These are phyloP conservation scores for Nakazawaea molendinolei DNA, from an alignment of 805 yeast genomes.

Conservation along the genomic window DNA sequence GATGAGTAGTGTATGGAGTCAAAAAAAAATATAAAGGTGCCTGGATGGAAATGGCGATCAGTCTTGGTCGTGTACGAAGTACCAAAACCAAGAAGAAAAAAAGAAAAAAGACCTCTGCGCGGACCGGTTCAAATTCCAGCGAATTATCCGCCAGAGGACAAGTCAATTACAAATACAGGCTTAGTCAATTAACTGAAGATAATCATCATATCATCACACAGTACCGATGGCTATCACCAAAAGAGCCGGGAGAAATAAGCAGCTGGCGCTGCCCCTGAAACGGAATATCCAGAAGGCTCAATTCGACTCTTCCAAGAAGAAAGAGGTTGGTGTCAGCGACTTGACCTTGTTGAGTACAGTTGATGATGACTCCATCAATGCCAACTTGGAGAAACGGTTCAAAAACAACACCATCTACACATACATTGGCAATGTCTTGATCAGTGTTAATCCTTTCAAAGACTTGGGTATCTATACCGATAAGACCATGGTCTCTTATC, in stretches of 20 bases:
- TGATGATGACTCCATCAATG: constrained; percentile 88
- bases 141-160: no score
- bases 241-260: constrained; percentile 61
- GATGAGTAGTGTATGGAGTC: no score
- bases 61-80: no score
- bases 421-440: constrained; percentile 88
- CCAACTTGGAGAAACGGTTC: constrained; percentile 83
- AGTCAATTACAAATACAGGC: no score
- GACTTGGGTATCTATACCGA: constrained; percentile 94
- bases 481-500: constrained; percentile 64
- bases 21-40: no score
- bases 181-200: no score
- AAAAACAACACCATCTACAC: constrained; percentile 87
- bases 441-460: constrained; percentile 93
- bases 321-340: constrained; percentile 98
- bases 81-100: no score
- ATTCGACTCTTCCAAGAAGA: constrained; percentile 80
- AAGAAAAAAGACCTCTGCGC: no score
- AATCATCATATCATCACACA: background rate
- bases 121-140: no score
- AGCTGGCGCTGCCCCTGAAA: constrained; percentile 44
- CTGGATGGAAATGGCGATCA: no score
- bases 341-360: constrained; percentile 83
- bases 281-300: constrained; percentile 78
- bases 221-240: constrained; percentile 65